phyloP scores from a whole-genome alignment of 2,329 filamentous ascomycete genomes.

The Neofusicoccum sp. region DNA sequence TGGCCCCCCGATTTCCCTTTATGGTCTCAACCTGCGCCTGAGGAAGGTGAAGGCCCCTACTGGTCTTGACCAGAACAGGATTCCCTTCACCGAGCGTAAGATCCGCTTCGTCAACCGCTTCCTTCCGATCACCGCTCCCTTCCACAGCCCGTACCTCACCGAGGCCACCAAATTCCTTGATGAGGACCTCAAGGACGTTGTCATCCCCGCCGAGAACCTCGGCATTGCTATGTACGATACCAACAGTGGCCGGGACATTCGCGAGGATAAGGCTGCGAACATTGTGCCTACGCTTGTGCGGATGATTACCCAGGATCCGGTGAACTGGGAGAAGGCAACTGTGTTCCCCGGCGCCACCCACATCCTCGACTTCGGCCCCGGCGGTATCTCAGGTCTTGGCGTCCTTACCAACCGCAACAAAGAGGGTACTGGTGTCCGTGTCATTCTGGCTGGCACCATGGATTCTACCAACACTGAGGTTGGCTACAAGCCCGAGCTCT shows the following conservation, averaged over 20 bases:
- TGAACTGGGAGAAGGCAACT: constrained; percentile 95
- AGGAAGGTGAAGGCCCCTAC: constrained; percentile 97
- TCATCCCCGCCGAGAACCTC: constrained; percentile 70
- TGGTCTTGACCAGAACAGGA: constrained; percentile 91
- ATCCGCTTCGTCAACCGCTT: constrained; percentile 96
- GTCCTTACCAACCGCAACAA: constrained; percentile 98
- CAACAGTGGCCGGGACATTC: constrained; percentile 80
- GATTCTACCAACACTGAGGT: constrained; percentile 87
- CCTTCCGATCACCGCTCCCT: constrained; percentile 93
- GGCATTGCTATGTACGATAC: constrained; percentile 89
- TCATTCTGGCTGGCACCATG: constrained; percentile 91
- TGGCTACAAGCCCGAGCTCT: constrained; percentile 96
- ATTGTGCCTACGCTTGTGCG: constrained; percentile 83
- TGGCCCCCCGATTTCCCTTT: constrained; percentile 90
- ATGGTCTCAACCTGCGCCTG: constrained; percentile 90
- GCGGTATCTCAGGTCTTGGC: constrained; percentile 93
- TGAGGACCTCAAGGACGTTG: constrained; percentile 80
- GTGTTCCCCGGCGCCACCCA: constrained; percentile 88
- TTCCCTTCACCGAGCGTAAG: constrained; percentile 94
- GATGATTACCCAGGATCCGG: constrained; percentile 90
- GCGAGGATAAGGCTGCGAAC: constrained; percentile 65
- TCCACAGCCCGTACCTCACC: constrained; percentile 91
- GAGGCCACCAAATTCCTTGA: constrained; percentile 80
- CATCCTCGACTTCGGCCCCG: constrained; percentile 93
- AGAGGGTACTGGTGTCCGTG: constrained; percentile 94